Percentiles rank a stretch among this genome's conserved stretches.
Evolutionary conservation across 2,329 filamentous ascomycete species (phyloP).

Genomic region (Massarina eburnea): DNA sequence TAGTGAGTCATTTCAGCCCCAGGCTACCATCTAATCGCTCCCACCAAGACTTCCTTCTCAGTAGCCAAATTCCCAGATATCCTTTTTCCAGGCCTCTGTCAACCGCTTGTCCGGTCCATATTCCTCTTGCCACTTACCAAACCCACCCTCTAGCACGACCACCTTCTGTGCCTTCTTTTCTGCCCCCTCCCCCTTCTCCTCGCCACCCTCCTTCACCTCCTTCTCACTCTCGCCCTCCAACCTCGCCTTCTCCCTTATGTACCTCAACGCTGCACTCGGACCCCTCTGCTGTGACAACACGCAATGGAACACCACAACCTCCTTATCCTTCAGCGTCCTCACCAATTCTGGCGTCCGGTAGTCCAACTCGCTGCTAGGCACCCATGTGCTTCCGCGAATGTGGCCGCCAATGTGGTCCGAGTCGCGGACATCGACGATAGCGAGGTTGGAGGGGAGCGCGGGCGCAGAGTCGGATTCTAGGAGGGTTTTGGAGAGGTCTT

Average conservation of each 20-base stretch:
- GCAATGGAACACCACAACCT: slow-evolving; percentile 92
- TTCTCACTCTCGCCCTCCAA: slow-evolving; percentile 33
- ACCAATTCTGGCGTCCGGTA: slow-evolving; percentile 80
- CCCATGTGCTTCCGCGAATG: slow-evolving; percentile 75
- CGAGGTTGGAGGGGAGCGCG: slow-evolving; percentile 49
- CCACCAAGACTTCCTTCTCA: slow-evolving; percentile 10
- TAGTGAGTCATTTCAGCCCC: no score
- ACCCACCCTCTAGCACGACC: slow-evolving; percentile 8
- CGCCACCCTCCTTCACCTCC: slow-evolving; percentile 17
- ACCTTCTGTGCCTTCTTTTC: slow-evolving; percentile 15
- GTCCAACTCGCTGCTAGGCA: slow-evolving; percentile 73
- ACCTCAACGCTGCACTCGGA: slow-evolving; percentile 78
- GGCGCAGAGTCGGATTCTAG: slow-evolving; percentile 34
- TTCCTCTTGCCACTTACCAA: slow-evolving; percentile 79
- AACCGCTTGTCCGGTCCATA: slow-evolving; percentile 76
- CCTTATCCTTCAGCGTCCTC: slow-evolving; percentile 71
- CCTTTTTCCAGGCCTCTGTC: slow-evolving; percentile 81
- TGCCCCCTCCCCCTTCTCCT: slow-evolving; percentile 12
- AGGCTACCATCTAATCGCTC: no score
- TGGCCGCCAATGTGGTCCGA: slow-evolving; percentile 89
- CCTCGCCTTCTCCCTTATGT: slow-evolving; percentile 70
- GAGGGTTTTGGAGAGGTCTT: slow-evolving; percentile 59
- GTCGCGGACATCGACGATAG: slow-evolving; percentile 88
- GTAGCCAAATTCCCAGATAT: slow-evolving; percentile 71
- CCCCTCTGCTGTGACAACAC: slow-evolving; percentile 88